Conservation (phyloP, 2,329 filamentous ascomycete species). For the Diaporthe sp. region DNA sequence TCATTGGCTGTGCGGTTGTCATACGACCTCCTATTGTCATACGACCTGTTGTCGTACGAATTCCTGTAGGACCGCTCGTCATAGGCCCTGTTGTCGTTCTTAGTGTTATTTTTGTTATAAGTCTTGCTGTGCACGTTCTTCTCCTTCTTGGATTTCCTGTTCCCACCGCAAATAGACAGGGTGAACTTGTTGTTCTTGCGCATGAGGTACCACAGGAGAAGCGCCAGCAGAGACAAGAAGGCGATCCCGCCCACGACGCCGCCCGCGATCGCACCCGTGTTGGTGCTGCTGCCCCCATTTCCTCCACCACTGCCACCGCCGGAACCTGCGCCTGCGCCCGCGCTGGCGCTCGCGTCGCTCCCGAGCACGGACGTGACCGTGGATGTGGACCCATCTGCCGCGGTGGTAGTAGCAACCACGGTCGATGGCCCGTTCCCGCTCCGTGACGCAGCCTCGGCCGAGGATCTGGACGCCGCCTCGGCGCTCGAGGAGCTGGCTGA, state of each 20-base stretch:
- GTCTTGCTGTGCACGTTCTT: slow-evolving; percentile 33
- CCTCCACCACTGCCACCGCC: slow-evolving; percentile 3
- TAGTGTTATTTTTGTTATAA: slow-evolving; percentile 35
- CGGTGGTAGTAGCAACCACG: slow-evolving; percentile 40
- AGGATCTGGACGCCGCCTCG: slow-evolving; percentile 32
- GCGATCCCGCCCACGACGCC: slow-evolving; percentile 50
- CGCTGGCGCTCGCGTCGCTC: slow-evolving; percentile 31
- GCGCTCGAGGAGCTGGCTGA: slow-evolving; percentile 33
- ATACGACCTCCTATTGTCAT: slow-evolving; percentile 38
- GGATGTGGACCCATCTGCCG: slow-evolving; percentile 39
- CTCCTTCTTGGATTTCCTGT: slow-evolving; percentile 41
- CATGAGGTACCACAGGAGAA: slow-evolving; percentile 45
- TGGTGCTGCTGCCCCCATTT: slow-evolving; percentile 37
- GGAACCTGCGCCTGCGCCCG: not conserved
- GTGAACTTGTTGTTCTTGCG: slow-evolving; percentile 45
- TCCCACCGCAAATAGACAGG: slow-evolving; percentile 39
- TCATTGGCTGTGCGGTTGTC: slow-evolving; percentile 17
- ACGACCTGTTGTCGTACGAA: slow-evolving; percentile 37
- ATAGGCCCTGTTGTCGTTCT: slow-evolving; percentile 38
- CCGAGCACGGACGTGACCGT: slow-evolving; percentile 38
- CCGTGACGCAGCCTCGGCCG: slow-evolving; percentile 29
- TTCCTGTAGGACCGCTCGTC: slow-evolving; percentile 33
- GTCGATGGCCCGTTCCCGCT: slow-evolving; percentile 35
- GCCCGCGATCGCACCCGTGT: slow-evolving; percentile 50
- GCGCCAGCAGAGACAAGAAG: slow-evolving; percentile 45